Conservation (phyloP, 2,329 filamentous ascomycete genomes). For the Scolecobasidium constrictum region DNA sequence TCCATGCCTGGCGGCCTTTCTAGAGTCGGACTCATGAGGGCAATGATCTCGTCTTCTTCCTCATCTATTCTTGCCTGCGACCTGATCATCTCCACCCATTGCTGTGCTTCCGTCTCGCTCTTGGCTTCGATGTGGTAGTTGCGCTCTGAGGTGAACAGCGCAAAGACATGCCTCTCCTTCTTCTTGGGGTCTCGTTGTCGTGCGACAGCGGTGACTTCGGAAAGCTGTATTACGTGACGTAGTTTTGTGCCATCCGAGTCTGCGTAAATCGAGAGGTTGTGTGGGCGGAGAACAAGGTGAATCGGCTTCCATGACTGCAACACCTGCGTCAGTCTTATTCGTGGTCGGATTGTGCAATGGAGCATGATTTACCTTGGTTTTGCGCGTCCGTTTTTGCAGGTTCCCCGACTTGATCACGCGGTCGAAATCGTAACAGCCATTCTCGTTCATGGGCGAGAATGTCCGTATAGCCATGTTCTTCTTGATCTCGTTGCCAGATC, state of each 20-base stretch:
- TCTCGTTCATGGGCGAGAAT: conserved; percentile 81
- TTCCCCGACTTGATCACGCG: conserved; percentile 83
- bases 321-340: conserved; percentile 13
- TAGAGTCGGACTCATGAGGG: conserved; percentile 6
- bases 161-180: conserved; percentile 79
- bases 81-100: conserved; percentile 79
- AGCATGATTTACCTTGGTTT: conserved; percentile 75
- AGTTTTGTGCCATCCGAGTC: conserved; percentile 82
- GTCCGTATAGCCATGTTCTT: conserved; percentile 33
- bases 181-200: conserved; percentile 82
- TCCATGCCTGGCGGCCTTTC: conserved; percentile 6
- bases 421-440: conserved; percentile 93
- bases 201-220: conserved; percentile 84
- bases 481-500: conserved; percentile 12
- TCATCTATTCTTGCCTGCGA: conserved; percentile 74
- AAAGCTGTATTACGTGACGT: conserved; percentile 75
- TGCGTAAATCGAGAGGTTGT: conserved; percentile 86
- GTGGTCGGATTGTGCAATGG: not conserved
- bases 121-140: conserved; percentile 84
- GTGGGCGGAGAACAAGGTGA: conserved; percentile 82
- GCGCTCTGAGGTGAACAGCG: conserved; percentile 77
- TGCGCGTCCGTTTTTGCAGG: conserved; percentile 79
- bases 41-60: conserved; percentile 44
- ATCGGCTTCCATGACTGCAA: conserved; percentile 77
- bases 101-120: conserved; percentile 62